Percentiles rank a stretch among this genome's conserved stretches.
Evolutionary conservation across 805 yeast species (phyloP).

Genomic region (Monosporozyma aerobia): DNA sequence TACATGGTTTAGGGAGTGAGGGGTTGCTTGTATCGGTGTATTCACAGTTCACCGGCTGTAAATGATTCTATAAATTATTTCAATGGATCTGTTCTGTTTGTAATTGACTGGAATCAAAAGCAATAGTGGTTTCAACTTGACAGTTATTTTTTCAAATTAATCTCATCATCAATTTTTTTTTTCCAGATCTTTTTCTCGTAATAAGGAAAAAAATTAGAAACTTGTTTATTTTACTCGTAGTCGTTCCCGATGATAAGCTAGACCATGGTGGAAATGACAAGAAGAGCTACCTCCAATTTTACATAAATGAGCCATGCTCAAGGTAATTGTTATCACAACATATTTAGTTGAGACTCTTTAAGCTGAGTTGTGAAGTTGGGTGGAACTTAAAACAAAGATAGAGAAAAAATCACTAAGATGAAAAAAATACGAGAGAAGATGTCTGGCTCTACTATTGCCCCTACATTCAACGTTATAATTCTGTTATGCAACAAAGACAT

Average conservation of each 20-base stretch:
- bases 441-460: neutral
- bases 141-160: neutral
- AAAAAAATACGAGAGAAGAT: too few species aligned
- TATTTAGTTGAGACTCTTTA: too few species aligned
- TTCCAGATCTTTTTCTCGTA: neutral
- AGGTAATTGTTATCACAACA: neutral
- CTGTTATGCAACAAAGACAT: too few species aligned
- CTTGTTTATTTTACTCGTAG: neutral
- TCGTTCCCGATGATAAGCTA: neutral
- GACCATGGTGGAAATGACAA: neutral
- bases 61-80: neutral
- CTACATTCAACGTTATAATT: neutral
- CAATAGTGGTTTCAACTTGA: neutral
- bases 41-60: neutral
- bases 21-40: neutral
- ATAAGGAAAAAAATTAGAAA: neutral
- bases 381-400: too few species aligned
- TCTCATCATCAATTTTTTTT: neutral
- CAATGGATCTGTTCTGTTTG: neutral
- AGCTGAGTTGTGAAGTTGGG: too few species aligned
- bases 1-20: slow-evolving; percentile 24
- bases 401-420: too few species aligned
- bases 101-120: neutral
- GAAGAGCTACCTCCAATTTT: neutral
- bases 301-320: neutral